Conservation (phyloP, 2,329 filamentous ascomycete genomes). For the Hypoxylon sp. region DNA sequence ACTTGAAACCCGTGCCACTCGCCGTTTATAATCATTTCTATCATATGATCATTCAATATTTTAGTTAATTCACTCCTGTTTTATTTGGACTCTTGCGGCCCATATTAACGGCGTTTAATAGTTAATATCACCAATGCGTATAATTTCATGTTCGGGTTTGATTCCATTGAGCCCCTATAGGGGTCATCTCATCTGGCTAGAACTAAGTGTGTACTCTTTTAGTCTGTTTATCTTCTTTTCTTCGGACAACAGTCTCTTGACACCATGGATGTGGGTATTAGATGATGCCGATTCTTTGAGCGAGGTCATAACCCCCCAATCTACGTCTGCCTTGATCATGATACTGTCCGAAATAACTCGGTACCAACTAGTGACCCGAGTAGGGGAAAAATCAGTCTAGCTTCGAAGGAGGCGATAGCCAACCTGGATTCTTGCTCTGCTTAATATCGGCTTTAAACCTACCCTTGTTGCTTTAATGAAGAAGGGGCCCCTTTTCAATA, state of each 20-base stretch:
- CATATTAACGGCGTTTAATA: too few species aligned
- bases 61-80: neutral
- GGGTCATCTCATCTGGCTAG: neutral
- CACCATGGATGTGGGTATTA: neutral
- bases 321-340: neutral
- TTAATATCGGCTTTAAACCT: neutral
- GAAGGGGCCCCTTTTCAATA: neutral
- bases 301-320: neutral
- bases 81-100: neutral
- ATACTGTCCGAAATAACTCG: neutral
- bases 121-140: neutral
- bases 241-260: neutral
- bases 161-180: neutral
- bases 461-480: neutral
- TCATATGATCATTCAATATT: neutral
- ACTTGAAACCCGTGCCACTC: conserved; percentile 1
- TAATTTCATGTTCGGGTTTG: neutral
- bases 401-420: neutral
- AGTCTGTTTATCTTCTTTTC: neutral
- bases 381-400: neutral
- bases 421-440: neutral
- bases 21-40: neutral
- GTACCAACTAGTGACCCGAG: neutral
- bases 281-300: neutral
- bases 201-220: too few species aligned